These are phyloP conservation scores for Coemansia sp. DNA, from an alignment of 192 early-diverging fungal genomes.

Conservation along the genomic window DNA sequence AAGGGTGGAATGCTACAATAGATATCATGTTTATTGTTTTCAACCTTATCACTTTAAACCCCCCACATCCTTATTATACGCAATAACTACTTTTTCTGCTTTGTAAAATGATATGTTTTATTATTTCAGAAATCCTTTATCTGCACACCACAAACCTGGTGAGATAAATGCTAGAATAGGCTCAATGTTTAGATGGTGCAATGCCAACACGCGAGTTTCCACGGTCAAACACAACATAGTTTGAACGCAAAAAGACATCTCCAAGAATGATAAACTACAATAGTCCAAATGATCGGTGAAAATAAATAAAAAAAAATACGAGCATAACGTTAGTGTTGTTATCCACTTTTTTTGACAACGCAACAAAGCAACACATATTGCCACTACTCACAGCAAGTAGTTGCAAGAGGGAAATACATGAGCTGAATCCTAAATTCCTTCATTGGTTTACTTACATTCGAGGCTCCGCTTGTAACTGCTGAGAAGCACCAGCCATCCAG, in stretches of 20 bases:
- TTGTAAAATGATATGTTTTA: neutral
- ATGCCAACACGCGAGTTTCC: conserved; percentile 60
- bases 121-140: neutral
- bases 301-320: neutral
- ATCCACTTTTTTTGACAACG: neutral
- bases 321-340: neutral
- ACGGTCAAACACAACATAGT: conserved; percentile 67
- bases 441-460: conserved; percentile 30
- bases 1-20: too few species aligned
- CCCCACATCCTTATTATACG: too few species aligned
- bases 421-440: too few species aligned
- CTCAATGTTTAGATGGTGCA: conserved; percentile 57
- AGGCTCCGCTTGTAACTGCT: conserved; percentile 50
- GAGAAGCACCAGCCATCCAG: conserved; percentile 55
- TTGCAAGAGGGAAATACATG: too few species aligned
- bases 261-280: conserved; percentile 62
- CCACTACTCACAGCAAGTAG: too few species aligned
- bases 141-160: neutral
- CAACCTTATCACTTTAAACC: too few species aligned
- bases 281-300: neutral
- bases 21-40: too few species aligned
- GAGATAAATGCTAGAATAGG: neutral
- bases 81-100: neutral
- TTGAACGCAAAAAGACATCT: conserved; percentile 68
- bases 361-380: too few species aligned